Evolutionary conservation across 2,329 filamentous ascomycete species (phyloP).

Genomic region (Fusarium poae): DNA sequence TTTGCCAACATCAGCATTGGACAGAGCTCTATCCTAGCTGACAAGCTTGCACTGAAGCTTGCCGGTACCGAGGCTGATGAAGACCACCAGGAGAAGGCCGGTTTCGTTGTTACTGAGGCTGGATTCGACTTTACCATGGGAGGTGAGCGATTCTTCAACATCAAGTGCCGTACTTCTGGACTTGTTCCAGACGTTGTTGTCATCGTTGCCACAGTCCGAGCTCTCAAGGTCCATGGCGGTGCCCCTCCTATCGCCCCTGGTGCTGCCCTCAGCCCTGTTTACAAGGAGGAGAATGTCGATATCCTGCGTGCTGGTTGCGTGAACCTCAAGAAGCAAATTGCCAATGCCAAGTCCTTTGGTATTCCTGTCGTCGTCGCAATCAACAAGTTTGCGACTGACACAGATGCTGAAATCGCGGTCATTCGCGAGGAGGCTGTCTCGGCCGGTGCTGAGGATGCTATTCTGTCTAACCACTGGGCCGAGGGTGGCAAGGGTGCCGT

Average conservation of each 20-base stretch:
- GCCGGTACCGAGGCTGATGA: slow-evolving; percentile 94
- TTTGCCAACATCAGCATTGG: slow-evolving; percentile 99
- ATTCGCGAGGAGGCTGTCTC: slow-evolving; percentile 91
- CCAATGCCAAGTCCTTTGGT: slow-evolving; percentile 89
- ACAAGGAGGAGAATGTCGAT: slow-evolving; percentile 93
- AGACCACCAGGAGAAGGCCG: slow-evolving; percentile 82
- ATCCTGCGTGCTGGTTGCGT: slow-evolving; percentile 90
- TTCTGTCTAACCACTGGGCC: slow-evolving; percentile 96
- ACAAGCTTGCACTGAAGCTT: slow-evolving; percentile 95
- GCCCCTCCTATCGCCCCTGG: slow-evolving; percentile 94
- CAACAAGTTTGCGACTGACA: slow-evolving; percentile 96
- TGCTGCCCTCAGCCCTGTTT: slow-evolving; percentile 85
- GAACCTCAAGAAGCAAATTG: slow-evolving; percentile 95
- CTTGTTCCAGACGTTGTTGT: slow-evolving; percentile 94
- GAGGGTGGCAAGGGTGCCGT: slow-evolving; percentile 92
- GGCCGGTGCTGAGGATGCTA: slow-evolving; percentile 92
- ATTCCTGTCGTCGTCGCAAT: slow-evolving; percentile 96
- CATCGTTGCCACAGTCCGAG: slow-evolving; percentile 93
- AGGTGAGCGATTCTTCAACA: slow-evolving; percentile 99
- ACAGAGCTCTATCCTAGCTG: slow-evolving; percentile 93
- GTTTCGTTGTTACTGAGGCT: slow-evolving; percentile 95
- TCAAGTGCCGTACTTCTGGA: slow-evolving; percentile 96
- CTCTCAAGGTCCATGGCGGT: slow-evolving; percentile 96
- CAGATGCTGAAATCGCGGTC: slow-evolving; percentile 88
- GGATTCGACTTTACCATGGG: slow-evolving; percentile 99